Evolutionary conservation across 2,329 filamentous ascomycete genomes (phyloP).

Genomic region (Onygenales sp.): DNA sequence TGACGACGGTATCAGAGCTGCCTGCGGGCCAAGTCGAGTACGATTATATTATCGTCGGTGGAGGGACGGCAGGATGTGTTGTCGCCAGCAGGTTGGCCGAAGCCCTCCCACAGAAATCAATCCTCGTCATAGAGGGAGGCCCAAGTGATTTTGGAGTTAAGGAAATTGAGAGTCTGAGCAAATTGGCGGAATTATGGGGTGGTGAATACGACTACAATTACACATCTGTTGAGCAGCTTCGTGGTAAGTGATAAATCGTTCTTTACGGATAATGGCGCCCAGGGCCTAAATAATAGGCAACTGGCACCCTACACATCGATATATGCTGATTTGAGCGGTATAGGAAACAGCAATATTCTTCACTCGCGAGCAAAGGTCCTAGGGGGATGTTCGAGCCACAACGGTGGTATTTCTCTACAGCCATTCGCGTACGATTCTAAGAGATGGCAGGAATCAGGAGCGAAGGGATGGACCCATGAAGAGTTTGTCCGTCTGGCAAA

Average conservation of each 20-base stretch:
- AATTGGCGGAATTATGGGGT: conserved; percentile 77
- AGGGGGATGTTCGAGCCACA: conserved; percentile 87
- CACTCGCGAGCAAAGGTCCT: conserved; percentile 89
- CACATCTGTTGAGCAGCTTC: conserved; percentile 69
- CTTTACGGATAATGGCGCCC: neutral
- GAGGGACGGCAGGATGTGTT: conserved; percentile 79
- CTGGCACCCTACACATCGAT: neutral
- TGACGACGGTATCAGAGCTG: no score
- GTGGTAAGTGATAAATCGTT: no score
- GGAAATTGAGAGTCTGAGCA: conserved; percentile 72
- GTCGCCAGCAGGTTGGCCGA: conserved; percentile 69
- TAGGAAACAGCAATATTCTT: conserved; percentile 81
- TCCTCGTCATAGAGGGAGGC: conserved; percentile 78
- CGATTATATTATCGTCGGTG: conserved; percentile 79
- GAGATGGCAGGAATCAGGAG: conserved; percentile 73
- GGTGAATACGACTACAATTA: conserved; percentile 90
- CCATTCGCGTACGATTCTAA: conserved; percentile 83
- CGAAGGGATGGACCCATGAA: conserved; percentile 77
- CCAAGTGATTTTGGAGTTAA: conserved; percentile 85
- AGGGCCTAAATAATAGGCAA: neutral
- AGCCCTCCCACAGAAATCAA: conserved; percentile 71
- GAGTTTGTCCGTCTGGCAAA: conserved; percentile 73
- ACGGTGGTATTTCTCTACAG: conserved; percentile 86
- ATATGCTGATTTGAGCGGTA: conserved; percentile 7
- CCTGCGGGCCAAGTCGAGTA: conserved; percentile 29